Evolutionary conservation across 768 basidiomycete species (phyloP).

Genomic region (Boletus fagicola): DNA sequence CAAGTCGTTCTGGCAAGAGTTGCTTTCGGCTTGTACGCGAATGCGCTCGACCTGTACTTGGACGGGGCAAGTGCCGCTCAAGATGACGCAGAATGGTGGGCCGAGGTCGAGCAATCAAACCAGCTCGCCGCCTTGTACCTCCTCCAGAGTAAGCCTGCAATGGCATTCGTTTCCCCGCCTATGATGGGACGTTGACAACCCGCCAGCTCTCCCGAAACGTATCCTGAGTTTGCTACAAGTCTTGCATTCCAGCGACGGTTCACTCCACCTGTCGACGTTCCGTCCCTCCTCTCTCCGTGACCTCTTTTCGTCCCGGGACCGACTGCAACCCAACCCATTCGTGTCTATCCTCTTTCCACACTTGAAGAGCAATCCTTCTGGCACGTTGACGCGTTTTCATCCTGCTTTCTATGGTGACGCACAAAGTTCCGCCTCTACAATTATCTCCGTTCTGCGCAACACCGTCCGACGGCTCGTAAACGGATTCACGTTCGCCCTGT

Average conservation of each 20-base stretch:
- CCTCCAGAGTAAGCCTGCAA: constrained; percentile 64
- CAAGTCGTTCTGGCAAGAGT: constrained; percentile 48
- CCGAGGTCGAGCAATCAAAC: constrained; percentile 60
- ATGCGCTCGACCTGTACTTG: constrained; percentile 63
- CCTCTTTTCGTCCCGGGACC: constrained; percentile 46
- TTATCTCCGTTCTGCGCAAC: constrained; percentile 9
- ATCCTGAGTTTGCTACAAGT: constrained; percentile 37
- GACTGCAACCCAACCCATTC: constrained; percentile 50
- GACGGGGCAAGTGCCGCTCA: constrained; percentile 69
- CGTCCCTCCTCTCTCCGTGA: constrained; percentile 46
- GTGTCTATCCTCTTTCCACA: constrained; percentile 68
- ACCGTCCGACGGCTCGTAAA: constrained; percentile 13
- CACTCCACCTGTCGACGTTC: constrained; percentile 46
- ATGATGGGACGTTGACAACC: constrained; percentile 2
- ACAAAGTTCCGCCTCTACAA: constrained; percentile 6
- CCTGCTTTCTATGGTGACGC: constrained; percentile 9
- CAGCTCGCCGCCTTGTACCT: constrained; percentile 60
- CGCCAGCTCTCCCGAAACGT: constrained; percentile 29
- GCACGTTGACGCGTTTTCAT: constrained; percentile 18
- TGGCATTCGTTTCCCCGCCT: background rate
- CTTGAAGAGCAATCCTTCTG: constrained; percentile 37
- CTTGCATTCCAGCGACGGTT: constrained; percentile 43
- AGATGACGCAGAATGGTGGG: constrained; percentile 85
- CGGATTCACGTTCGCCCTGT: constrained; percentile 12
- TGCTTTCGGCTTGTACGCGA: constrained; percentile 58